Evolutionary conservation across 2,329 filamentous ascomycete genomes (phyloP).

Genomic region (Penicillium digitatum): DNA sequence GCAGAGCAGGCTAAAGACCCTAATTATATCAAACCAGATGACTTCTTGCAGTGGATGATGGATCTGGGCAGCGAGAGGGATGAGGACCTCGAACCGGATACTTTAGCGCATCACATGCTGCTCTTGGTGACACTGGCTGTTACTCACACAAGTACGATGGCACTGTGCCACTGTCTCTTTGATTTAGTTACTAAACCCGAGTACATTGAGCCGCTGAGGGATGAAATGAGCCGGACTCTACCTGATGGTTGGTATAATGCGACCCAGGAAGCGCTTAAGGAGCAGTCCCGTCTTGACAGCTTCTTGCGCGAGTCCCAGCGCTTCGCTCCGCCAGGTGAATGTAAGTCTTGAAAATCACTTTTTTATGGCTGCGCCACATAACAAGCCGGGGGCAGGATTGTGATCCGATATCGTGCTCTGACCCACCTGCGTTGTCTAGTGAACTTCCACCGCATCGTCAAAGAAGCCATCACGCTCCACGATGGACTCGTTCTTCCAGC

Average conservation of each 20-base stretch:
- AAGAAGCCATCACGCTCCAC: constrained; percentile 21
- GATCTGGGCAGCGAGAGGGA: constrained; percentile 22
- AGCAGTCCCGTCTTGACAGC: constrained; percentile 26
- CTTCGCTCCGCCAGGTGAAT: constrained; percentile 27
- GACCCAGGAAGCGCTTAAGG: constrained; percentile 18
- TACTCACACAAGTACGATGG: constrained; percentile 29
- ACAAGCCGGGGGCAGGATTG: neutral
- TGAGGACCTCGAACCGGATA: constrained; percentile 19
- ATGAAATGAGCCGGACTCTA: constrained; percentile 43
- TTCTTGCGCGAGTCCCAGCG: constrained; percentile 32
- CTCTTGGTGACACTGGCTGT: constrained; percentile 27
- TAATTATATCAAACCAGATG: constrained; percentile 24
- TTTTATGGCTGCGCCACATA: neutral
- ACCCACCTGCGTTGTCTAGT: constrained; percentile 15
- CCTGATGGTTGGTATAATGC: constrained; percentile 25
- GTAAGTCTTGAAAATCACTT: constrained; percentile 10
- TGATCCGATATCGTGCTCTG: neutral
- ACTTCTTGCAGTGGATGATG: constrained; percentile 36
- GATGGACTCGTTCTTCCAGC: constrained; percentile 24
- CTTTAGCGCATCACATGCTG: constrained; percentile 27
- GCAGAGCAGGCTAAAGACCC: constrained; percentile 17
- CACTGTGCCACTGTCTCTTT: constrained; percentile 46
- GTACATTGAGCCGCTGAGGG: constrained; percentile 48
- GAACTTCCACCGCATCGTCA: constrained; percentile 29
- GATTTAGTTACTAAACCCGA: constrained; percentile 51